These are phyloP conservation scores for Mortierella alpina DNA, from an alignment of 192 early-diverging fungal species.

Conservation along the genomic window DNA sequence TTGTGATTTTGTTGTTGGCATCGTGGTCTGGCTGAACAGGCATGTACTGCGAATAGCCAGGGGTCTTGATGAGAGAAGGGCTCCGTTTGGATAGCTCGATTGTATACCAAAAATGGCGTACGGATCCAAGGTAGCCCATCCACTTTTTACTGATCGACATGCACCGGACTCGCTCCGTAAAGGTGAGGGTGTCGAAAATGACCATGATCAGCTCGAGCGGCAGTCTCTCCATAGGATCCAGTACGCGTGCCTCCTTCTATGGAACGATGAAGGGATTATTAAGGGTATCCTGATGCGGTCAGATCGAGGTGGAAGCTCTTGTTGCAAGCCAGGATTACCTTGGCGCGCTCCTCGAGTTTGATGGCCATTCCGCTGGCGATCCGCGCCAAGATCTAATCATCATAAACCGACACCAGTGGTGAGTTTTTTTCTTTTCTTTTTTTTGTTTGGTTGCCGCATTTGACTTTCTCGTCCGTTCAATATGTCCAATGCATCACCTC, in stretches of 20 bases:
- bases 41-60: slow-evolving; percentile 10
- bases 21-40: slow-evolving; percentile 16
- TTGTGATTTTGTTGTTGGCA: slow-evolving; percentile 37
- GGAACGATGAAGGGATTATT: background rate
- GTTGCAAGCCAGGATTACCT: slow-evolving; percentile 8
- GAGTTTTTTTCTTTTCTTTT: no score
- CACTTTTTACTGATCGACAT: slow-evolving; percentile 41
- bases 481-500: slow-evolving; percentile 7
- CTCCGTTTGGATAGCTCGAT: slow-evolving; percentile 24
- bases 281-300: background rate
- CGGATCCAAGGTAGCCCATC: slow-evolving; percentile 25
- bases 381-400: slow-evolving; percentile 18
- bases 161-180: slow-evolving; percentile 33
- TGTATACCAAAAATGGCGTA: slow-evolving; percentile 33
- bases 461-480: no score
- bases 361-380: slow-evolving; percentile 19
- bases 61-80: background rate
- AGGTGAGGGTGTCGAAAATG: slow-evolving; percentile 26
- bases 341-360: slow-evolving; percentile 21
- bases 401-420: no score
- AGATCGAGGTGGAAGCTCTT: background rate
- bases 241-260: slow-evolving; percentile 25
- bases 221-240: slow-evolving; percentile 44
- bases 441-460: no score
- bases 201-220: slow-evolving; percentile 35